Evolutionary conservation across 2,329 filamentous ascomycete species (phyloP), one percentile per base, ranked within the genome.

Genomic region (Aspergillus ustus): DNA sequence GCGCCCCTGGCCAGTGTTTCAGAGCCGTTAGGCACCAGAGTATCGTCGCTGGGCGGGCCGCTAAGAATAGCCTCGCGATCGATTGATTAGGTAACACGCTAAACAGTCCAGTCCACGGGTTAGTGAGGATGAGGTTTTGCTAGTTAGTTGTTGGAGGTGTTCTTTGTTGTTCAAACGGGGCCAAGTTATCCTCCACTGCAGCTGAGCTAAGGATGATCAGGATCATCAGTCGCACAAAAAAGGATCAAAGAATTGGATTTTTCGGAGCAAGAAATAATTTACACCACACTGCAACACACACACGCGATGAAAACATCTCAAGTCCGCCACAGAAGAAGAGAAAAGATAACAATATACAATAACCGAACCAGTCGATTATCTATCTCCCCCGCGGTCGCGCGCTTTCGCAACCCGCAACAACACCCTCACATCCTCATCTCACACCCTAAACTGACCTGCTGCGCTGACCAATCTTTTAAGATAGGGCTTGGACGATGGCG

Each of bases 401-500:
- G 15, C 34, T 4, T 7, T 13, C 11, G 34, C 34, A 17, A 40
- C 34, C 25, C 25, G 6, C 25, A 25, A n/a, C n/a, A n/a, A n/a
- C 25, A 25, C 6, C 6, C 25, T 25, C 25, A 25, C 25, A 25
- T 25, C 6, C 22, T 25, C 22, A 25, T 25, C 22, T 25, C 22
- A 25, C 25, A 25, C 25, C 25, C 4, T 15, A 2, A 11, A 15
- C 11, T 15, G 3, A 40, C 8, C 34, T 40, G 34, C 2, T 2
- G 11, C 5, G 8, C 34, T 13, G 1, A 15, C 34, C 34, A 5
- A 40, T 15, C 34, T 11, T 46, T 19, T 48, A 57, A 3, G 49
- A 44, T 46, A 67, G 15, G 20, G 62, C 62, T 31, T 53, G 22
- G 17, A 64, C 48, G 20, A 68, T 65, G 17, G 73, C 71, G 43